Conservation (phyloP, 805 yeast species). For the Metschnikowia bowlesiae region DNA sequence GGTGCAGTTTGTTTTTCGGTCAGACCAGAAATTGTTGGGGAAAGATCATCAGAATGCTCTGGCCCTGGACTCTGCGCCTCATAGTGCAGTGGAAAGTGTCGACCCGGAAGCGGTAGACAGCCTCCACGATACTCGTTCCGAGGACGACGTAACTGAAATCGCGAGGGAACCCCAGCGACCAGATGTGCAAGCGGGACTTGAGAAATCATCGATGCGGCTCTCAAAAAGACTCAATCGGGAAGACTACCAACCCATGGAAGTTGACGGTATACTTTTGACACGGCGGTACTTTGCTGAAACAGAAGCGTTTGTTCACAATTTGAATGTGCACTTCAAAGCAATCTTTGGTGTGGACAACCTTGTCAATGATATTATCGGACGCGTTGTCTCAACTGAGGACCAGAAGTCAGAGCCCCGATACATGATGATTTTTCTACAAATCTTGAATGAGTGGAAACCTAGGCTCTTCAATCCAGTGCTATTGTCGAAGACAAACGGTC, state of each 20-base stretch:
- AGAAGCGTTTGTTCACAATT: conserved; percentile 19
- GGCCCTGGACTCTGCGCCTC: not conserved
- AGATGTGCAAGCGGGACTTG: not conserved
- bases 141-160: not conserved
- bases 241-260: conserved; percentile 18
- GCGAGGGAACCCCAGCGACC: not conserved
- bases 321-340: conserved; percentile 16
- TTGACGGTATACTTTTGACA: conserved; percentile 22
- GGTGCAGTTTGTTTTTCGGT: conserved; percentile 28
- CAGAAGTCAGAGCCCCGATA: conserved; percentile 7
- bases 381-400: conserved; percentile 6
- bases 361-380: conserved; percentile 11
- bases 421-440: conserved; percentile 20
- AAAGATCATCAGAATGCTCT: not conserved
- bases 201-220: conserved; percentile 21
- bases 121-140: not conserved
- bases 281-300: conserved; percentile 26
- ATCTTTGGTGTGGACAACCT: conserved; percentile 3
- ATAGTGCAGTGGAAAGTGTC: not conserved
- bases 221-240: conserved; percentile 30
- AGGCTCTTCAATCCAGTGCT: conserved; percentile 15
- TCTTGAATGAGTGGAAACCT: conserved; percentile 28
- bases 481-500: conserved; percentile 4
- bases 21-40: not conserved
- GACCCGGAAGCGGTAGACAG: not conserved